Evolutionary conservation across 1,284 basidiomycete species (phyloP), one percentile per base, ranked within the genome.

Genomic region (Coniferiporia sulphurascens): DNA sequence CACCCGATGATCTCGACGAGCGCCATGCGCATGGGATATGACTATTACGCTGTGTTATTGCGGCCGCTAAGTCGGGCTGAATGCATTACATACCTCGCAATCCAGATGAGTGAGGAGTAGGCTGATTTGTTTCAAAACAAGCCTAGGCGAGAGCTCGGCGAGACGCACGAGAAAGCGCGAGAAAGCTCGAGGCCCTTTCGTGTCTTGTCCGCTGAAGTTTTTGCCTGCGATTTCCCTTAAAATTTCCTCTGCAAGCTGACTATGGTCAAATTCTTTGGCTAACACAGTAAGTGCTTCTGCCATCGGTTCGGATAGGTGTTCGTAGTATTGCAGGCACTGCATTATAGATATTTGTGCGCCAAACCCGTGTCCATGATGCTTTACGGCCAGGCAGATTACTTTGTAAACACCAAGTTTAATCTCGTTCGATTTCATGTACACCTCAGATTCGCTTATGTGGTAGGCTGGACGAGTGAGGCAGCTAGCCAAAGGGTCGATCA

Each of bases 1-100:
- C 78, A 76, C 3, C 91, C 92, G 43, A 96, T 84, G 60, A 95
- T 83, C 70, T 96, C 94, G 51, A 97, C 84, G 58, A 97, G 80
- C 0, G 91, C 92, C 76, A 95, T 92, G 41, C 97, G 91, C 87
- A 99, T 96, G 0, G 94, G 93, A 68, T 98, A 97, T 0, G 93
- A 89, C 91, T 95, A 62, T 9, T 21, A 38, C 13, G 45, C 12
- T 9, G 15, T 15, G 48, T 55, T 17, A 60, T 21, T n/a, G 46
- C 52, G 8, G n/a, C 43, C 21, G 59, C 60, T 41, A 64, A 22
- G 52, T 17, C 55, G 52, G 50, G 44, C 19, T 55, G 36, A 9
- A 54, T 35, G 15, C 32, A 1, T 15, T 7, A 69, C 82, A 19
- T 67, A 91, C 93, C 75, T 99, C 96, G 35, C 91, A 94, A 69